phyloP scores from a whole-genome alignment of 345 rosid genomes.

The Diplotaxis tenuifolia region DNA sequence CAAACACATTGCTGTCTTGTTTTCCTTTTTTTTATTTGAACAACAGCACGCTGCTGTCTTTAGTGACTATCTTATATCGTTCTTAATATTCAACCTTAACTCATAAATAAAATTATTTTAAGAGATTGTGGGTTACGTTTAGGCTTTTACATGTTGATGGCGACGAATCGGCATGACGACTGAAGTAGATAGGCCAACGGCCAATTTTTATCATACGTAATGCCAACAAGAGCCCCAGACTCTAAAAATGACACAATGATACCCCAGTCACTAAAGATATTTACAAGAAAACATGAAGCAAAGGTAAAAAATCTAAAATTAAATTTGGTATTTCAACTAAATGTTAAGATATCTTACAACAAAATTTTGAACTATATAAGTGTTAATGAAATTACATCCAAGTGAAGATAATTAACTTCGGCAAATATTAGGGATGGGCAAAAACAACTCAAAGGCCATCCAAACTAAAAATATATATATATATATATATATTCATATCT shows the following conservation, averaged over 20 bases:
- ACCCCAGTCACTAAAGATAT: too few species aligned
- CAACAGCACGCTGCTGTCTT: too few species aligned
- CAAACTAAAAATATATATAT: too few species aligned
- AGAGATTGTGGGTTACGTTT: not conserved
- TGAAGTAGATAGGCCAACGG: not conserved
- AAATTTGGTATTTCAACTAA: not conserved
- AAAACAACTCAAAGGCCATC: not conserved
- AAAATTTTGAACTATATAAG: not conserved
- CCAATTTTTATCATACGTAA: not conserved
- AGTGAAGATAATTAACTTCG: not conserved
- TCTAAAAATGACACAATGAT: too few species aligned
- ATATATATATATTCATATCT: too few species aligned
- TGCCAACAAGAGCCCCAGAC: not conserved
- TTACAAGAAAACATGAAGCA: not conserved
- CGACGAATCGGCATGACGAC: not conserved
- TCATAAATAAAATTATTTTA: too few species aligned
- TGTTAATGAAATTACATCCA: not conserved
- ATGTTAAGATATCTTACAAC: not conserved
- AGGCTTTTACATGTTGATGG: not conserved
- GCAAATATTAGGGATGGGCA: not conserved
- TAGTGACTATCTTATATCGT: too few species aligned
- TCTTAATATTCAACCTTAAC: too few species aligned
- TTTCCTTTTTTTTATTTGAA: too few species aligned
- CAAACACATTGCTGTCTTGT: too few species aligned
- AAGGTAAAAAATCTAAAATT: not conserved